Conservation (phyloP, 768 basidiomycete species). For the Phaeotremella fagi region DNA sequence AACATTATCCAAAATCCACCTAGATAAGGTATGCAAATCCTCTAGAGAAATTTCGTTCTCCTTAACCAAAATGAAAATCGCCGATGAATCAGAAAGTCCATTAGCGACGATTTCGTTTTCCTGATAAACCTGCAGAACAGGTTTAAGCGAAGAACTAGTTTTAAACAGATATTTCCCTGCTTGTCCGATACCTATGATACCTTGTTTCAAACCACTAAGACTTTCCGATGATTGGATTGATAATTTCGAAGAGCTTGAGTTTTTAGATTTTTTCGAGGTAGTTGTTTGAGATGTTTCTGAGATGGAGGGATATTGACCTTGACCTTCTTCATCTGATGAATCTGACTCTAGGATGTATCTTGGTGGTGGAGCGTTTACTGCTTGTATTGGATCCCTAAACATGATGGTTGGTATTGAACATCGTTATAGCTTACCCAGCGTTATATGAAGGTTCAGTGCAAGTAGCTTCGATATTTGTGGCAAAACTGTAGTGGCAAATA, state of each 20-base stretch:
- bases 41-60: not conserved
- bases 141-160: not conserved
- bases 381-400: conserved; percentile 24
- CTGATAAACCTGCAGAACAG: conserved; percentile 4
- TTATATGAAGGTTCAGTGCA: too few species aligned
- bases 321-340: conserved; percentile 43
- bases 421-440: too few species aligned
- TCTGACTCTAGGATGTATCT: conserved; percentile 44
- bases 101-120: conserved; percentile 3
- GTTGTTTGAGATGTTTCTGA: not conserved
- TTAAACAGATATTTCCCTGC: conserved; percentile 22
- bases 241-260: not conserved
- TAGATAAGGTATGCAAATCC: not conserved
- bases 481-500: too few species aligned
- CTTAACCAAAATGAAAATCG: not conserved
- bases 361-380: conserved; percentile 30
- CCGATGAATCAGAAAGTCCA: conserved; percentile 1
- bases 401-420: not conserved
- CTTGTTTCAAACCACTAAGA: not conserved
- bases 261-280: not conserved
- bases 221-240: not conserved
- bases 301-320: conserved; percentile 23
- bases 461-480: too few species aligned
- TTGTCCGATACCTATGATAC: conserved; percentile 25
- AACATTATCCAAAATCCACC: not conserved